Base-by-base conservation (phyloP, 116 monocot genomes). In the Phalaenopsis hybrid region DNA sequence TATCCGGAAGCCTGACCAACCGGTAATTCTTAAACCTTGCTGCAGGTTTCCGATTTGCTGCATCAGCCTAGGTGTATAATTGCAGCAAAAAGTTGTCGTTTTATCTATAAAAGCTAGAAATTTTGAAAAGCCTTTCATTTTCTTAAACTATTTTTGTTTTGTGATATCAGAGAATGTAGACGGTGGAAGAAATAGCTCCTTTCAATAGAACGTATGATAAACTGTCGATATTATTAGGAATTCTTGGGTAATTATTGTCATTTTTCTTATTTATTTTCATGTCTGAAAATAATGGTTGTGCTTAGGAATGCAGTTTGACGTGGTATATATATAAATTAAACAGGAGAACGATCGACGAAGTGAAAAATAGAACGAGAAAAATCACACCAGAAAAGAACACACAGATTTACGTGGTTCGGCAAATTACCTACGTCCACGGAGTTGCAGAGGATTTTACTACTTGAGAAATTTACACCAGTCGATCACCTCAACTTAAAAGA, bases 191-290 rank as follows among this genome's bases (percentile, higher is more conserved):
- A 84, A 68, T 95, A 16, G 83, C 90, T 4, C 17, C 41, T 61
- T 90, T 89, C 80, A 93, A 91, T 81, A 93, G 95, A 45, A 91
- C 93, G 7, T 91, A 90, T 58, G 91, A 90, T 67, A 57, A 76
- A 41, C 78, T 85, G 15, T 91, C 97, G 12, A 91, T 97, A 72
- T 55, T 97, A 21, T 80, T 97, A 44, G 92, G 89, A 65, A 91
- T 94, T 55, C 81, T 97, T 51, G 97, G 97, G 97, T 97, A 92
- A 41, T 81, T 65, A 25, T 50, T 6, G 8, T 28, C 45, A 25
- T 41, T 15, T 15, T 55, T 84, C 4, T 65, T 67, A 37, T 44
- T 72, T 46, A 2, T 46, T 85, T 67, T 17, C 8, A 78, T 23
- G 76, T 57, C 21, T 73, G 45, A 41, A 13, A 12, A 20, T 57